A percentile compares a stretch with the other conserved stretches of the same genome.
phyloP scores from a whole-genome alignment of 306 rosid species.

The Medicago arabica region DNA sequence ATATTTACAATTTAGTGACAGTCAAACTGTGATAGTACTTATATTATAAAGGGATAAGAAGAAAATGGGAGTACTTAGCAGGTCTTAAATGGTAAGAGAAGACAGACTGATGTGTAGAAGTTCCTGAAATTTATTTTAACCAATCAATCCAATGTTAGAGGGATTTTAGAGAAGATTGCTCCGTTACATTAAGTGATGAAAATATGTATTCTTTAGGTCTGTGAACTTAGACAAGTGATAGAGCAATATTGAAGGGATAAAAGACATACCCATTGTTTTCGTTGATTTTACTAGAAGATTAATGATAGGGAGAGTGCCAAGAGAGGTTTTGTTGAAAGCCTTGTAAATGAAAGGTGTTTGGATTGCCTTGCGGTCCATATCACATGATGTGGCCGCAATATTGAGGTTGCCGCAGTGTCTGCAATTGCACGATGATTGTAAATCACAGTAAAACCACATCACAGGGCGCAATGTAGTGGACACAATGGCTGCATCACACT shows the following conservation, averaged over 20 bases:
- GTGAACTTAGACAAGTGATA: slow-evolving; percentile 3
- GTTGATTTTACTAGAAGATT: not conserved
- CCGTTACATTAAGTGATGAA: slow-evolving; percentile 15
- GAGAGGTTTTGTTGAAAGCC: not conserved
- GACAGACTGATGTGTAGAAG: not conserved
- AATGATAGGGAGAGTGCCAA: not conserved
- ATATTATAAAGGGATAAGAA: not conserved
- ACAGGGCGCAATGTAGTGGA: not conserved
- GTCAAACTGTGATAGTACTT: not conserved
- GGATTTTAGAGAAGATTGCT: not conserved
- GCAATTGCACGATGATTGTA: not conserved
- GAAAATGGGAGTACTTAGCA: slow-evolving; percentile 6
- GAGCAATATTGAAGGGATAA: not conserved
- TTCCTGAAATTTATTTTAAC: not conserved
- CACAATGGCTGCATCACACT: not conserved
- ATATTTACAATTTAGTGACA: slow-evolving; percentile 11
- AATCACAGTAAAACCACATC: not conserved
- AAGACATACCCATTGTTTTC: not conserved
- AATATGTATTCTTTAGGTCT: slow-evolving; percentile 2
- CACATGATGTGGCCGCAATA: not conserved
- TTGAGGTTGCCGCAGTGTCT: not conserved
- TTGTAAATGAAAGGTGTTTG: not conserved
- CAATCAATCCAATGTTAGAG: not conserved
- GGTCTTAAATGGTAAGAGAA: not conserved
- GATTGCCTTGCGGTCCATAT: not conserved